Evolutionary conservation across 2,329 filamentous ascomycete genomes (phyloP).

Genomic region (Paraphoma chrysanthemicola): DNA sequence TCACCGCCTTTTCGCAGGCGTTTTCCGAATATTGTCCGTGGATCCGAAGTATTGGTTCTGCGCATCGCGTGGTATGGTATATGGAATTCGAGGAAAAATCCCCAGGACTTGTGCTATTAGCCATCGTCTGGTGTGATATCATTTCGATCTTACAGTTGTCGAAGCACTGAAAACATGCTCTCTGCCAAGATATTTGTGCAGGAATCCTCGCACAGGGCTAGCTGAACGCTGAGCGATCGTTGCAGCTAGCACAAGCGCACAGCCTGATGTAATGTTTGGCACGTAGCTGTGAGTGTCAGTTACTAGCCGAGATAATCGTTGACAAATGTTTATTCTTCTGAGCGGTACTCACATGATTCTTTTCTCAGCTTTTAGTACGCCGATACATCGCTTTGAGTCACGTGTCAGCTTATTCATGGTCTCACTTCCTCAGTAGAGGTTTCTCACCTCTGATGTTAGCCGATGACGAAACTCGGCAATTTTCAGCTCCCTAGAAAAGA

Average conservation of each 20-base stretch:
- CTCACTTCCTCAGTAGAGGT: background rate
- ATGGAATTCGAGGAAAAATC: conserved; percentile 25
- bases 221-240: conserved; percentile 13
- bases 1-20: conserved; percentile 10
- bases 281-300: conserved; percentile 17
- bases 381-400: background rate
- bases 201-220: conserved; percentile 11
- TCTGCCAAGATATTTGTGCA: conserved; percentile 20
- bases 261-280: conserved; percentile 16
- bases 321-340: no score
- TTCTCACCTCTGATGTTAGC: conserved; percentile 12
- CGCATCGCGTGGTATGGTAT: conserved; percentile 25
- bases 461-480: conserved; percentile 9
- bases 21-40: conserved; percentile 7
- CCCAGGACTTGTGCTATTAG: conserved; percentile 14
- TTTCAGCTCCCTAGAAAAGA: conserved; percentile 12
- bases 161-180: conserved; percentile 12
- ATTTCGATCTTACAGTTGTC: background rate
- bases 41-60: conserved; percentile 1
- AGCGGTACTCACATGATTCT: background rate
- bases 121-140: background rate
- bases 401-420: no score
- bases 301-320: background rate
- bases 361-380: background rate
- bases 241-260: conserved; percentile 14